phyloP scores from a whole-genome alignment of 2,329 filamentous ascomycete genomes.

The Didymellaceae sp. region DNA sequence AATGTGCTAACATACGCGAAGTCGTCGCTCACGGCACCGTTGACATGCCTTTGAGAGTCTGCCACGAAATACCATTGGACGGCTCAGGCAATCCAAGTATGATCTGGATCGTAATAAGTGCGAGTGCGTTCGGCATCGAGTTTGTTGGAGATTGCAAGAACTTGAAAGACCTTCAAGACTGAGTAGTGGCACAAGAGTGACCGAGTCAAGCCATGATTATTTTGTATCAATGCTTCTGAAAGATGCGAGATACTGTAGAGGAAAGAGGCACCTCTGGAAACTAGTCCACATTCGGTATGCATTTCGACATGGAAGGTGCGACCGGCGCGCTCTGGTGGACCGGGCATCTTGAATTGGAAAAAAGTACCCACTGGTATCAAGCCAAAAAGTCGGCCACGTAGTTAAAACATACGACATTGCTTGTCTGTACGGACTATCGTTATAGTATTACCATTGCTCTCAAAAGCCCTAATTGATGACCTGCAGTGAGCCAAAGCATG shows the following conservation, averaged over 20 bases:
- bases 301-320: not conserved
- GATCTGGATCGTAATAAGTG: not conserved
- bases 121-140: not conserved
- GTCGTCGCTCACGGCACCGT: conserved; percentile 27
- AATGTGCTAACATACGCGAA: conserved; percentile 27
- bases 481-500: too few species aligned
- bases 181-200: too few species aligned
- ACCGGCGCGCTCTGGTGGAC: conserved; percentile 4
- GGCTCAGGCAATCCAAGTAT: not conserved
- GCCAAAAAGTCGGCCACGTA: not conserved
- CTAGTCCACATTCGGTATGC: conserved; percentile 6
- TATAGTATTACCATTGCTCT: too few species aligned
- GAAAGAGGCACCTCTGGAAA: too few species aligned
- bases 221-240: too few species aligned
- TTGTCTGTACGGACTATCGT: too few species aligned
- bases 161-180: too few species aligned
- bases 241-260: too few species aligned
- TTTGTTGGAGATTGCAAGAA: not conserved
- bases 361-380: not conserved
- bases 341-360: not conserved
- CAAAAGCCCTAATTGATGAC: too few species aligned
- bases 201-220: too few species aligned
- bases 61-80: conserved; percentile 24
- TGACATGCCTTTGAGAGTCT: conserved; percentile 28
- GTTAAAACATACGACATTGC: not conserved